phyloP scores from a whole-genome alignment of 2,329 filamentous ascomycete genomes.

The Paecilomyces sp. region DNA sequence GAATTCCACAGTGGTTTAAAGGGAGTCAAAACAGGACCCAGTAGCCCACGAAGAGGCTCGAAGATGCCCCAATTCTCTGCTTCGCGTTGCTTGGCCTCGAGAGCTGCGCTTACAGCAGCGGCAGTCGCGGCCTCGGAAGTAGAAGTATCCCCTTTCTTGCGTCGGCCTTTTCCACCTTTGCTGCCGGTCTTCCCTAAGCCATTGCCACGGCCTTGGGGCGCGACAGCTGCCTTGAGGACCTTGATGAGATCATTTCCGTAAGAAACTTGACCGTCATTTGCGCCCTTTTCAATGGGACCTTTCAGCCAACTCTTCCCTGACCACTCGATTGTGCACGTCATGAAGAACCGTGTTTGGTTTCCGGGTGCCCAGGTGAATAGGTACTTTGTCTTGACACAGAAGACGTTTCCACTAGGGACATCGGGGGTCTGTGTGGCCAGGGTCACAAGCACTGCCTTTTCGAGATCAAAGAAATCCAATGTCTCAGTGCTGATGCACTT shows the following conservation, averaged over 20 bases:
- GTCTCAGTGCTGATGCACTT: slow-evolving; percentile 86
- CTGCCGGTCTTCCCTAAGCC: slow-evolving; percentile 37
- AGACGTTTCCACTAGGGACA: slow-evolving; percentile 88
- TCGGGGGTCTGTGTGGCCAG: slow-evolving; percentile 86
- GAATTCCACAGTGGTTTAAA: slow-evolving; percentile 65
- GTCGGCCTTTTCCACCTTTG: slow-evolving; percentile 52
- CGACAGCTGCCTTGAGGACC: slow-evolving; percentile 65
- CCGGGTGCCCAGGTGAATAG: slow-evolving; percentile 87
- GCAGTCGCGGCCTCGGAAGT: slow-evolving; percentile 32
- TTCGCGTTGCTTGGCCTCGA: slow-evolving; percentile 29
- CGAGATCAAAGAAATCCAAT: slow-evolving; percentile 77
- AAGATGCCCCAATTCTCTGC: slow-evolving; percentile 66
- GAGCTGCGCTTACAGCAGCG: slow-evolving; percentile 35
- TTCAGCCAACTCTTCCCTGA: slow-evolving; percentile 97
- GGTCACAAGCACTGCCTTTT: slow-evolving; percentile 77
- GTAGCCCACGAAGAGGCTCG: slow-evolving; percentile 65
- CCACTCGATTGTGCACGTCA: slow-evolving; percentile 93
- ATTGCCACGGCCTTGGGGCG: slow-evolving; percentile 53
- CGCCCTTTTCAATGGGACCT: slow-evolving; percentile 91
- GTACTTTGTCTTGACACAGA: slow-evolving; percentile 87
- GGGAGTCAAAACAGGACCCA: slow-evolving; percentile 65
- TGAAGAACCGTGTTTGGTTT: slow-evolving; percentile 75
- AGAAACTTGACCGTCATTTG: slow-evolving; percentile 77
- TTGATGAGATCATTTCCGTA: slow-evolving; percentile 77
- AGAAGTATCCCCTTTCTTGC: slow-evolving; percentile 49